Percentiles rank a stretch among this genome's conserved stretches.
Evolutionary conservation across 139 green algal genomes (phyloP).

Genomic region (Dunaliella sp.): DNA sequence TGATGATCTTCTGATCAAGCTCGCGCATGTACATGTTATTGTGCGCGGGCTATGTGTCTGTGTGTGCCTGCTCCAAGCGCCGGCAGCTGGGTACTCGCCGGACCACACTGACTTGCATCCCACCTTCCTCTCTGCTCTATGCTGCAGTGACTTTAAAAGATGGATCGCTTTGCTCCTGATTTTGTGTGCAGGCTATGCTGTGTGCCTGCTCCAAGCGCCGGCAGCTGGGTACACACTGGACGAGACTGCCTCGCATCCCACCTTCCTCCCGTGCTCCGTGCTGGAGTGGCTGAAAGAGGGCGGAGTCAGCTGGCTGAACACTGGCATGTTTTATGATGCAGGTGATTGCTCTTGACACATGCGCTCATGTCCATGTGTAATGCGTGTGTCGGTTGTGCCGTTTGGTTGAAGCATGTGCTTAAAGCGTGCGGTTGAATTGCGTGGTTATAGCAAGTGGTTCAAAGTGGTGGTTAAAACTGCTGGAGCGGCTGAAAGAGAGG

Average conservation of each 20-base stretch:
- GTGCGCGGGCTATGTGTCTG: no score
- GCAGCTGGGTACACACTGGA: constrained; percentile 34
- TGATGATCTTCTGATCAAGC: no score
- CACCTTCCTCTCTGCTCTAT: constrained; percentile 13
- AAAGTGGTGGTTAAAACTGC: no score
- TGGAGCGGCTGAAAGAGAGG: constrained; percentile 26
- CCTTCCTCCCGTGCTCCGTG: constrained; percentile 17
- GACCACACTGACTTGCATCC: constrained; percentile 12
- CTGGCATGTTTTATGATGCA: constrained; percentile 34
- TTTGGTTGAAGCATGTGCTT: no score
- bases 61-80: constrained; percentile 41
- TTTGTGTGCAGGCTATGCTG: constrained; percentile 34
- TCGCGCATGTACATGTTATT: no score
- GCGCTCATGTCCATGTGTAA: no score
- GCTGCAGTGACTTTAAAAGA: constrained; percentile 31
- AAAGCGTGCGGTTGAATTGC: no score
- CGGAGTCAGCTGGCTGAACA: constrained; percentile 32
- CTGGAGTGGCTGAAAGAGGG: constrained; percentile 27
- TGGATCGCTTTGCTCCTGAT: constrained; percentile 18
- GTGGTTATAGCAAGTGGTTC: no score
- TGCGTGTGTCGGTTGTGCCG: no score
- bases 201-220: constrained; percentile 41
- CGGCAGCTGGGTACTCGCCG: constrained; percentile 30
- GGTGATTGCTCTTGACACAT: constrained; percentile 27
- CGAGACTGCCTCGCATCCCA: constrained; percentile 12